Base-by-base conservation (phyloP, 2,329 filamentous ascomycete species). In the Aotearoamyces nothofagi region DNA sequence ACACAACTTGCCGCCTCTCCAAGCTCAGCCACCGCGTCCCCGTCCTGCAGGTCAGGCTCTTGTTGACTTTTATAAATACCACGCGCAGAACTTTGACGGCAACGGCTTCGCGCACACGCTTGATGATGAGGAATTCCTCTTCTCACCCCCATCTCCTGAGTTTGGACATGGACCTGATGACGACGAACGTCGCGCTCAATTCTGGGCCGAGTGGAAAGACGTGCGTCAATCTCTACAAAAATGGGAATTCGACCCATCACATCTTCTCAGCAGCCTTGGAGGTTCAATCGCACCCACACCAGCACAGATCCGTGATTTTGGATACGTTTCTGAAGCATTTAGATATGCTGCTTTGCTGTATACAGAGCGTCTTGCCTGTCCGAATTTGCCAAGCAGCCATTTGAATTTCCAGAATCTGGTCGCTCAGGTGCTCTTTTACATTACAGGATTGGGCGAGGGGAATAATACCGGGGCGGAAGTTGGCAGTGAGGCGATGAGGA, bases 311-410 rank as follows among this genome's bases (percentile, higher is more conserved):
- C 63, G 72, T 13, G 83, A 92, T 38, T 61, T 93, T 8, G 66
- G 74, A 17, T 80, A 84, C 43, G 77, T 93, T 28, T 92, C 81
- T 12, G 83, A 93, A 51, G 79, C 79, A 8, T 94, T 93, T 62
- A 79, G 86, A 11, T 84, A 90, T 51, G 76, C 84, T 0, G 86
- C 84, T 0, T 64, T 94, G 17, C 66, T 94, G 8, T 94, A 93
- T 57, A 86, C 79, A 7, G 83, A 92, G 56, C 78, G 86, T 4
- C 69, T 94, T 14, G 83, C 80, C 2, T 74, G 77, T 39, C 86
- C 84, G 0, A 66, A 69, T 32, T 58, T 81, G 2, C 71, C 82
- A 2, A 79, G 80, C 0, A 67, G 66, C 10, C 69, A 86, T 45
- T 69, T 72, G 41, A 79, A 77, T 47, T 84, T 93, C 54, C 82